phyloP scores from a whole-genome alignment of 148 eudicot genomes.

The Vaccinium myrtillus region DNA sequence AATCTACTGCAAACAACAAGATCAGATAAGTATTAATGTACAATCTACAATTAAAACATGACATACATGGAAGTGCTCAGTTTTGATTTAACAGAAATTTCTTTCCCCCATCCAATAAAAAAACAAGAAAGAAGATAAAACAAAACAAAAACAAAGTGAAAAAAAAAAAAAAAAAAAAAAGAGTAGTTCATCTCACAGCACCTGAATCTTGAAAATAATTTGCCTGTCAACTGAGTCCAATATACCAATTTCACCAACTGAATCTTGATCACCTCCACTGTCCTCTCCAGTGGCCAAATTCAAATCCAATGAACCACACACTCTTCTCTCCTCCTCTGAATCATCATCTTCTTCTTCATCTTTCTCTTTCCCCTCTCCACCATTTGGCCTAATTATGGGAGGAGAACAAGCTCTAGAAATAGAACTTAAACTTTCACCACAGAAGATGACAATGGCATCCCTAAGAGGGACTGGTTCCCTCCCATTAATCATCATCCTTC shows the following conservation, averaged over 20 bases:
- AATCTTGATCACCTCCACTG: conserved; percentile 14
- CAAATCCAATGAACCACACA: conserved; percentile 46
- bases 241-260: conserved; percentile 30
- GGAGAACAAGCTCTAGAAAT: conserved; percentile 61
- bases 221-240: conserved; percentile 52
- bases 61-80: neutral
- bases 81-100: neutral
- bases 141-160: neutral
- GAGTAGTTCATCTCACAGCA: conserved; percentile 25
- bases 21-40: conserved; percentile 9
- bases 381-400: conserved; percentile 36
- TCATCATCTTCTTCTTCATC: conserved; percentile 28
- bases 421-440: conserved; percentile 58
- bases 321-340: conserved; percentile 19
- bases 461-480: conserved; percentile 47
- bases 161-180: neutral
- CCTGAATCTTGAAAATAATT: conserved; percentile 39
- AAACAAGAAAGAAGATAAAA: neutral
- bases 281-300: conserved; percentile 40
- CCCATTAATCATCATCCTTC: conserved; percentile 28
- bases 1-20: neutral
- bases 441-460: conserved; percentile 67
- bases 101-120: conserved; percentile 32
- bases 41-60: conserved; percentile 3
- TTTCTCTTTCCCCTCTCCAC: conserved; percentile 18